A percentile compares a stretch with the other conserved stretches of the same genome.
Conservation (phyloP, 2,329 filamentous ascomycete species). For the Zymoseptoria brevis region DNA sequence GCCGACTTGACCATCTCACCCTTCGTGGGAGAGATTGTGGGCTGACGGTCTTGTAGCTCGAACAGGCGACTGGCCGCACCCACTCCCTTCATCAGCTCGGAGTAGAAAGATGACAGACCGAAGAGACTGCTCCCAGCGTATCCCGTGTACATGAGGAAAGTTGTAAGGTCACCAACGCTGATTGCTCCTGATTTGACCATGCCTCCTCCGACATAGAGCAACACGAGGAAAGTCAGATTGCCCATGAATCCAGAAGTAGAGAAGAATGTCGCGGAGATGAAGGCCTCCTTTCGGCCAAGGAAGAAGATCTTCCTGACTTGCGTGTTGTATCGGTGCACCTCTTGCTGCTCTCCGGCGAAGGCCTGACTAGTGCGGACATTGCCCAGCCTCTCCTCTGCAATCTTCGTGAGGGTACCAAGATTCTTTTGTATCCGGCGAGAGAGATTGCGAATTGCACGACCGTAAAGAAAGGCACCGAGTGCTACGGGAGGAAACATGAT, state of each 20-base stretch:
- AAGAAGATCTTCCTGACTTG: conserved; percentile 89
- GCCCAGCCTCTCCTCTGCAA: conserved; percentile 93
- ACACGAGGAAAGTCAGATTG: conserved; percentile 88
- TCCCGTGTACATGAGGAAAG: conserved; percentile 97
- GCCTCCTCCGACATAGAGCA: conserved; percentile 82
- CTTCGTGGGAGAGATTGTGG: conserved; percentile 78
- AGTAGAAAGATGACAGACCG: conserved; percentile 91
- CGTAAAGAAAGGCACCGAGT: conserved; percentile 84
- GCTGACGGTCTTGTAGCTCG: conserved; percentile 84
- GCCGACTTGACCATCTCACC: conserved; percentile 74
- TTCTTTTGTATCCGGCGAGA: conserved; percentile 92
- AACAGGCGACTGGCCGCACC: conserved; percentile 94
- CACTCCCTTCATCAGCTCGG: conserved; percentile 97
- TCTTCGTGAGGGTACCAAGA: conserved; percentile 85
- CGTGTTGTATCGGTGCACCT: conserved; percentile 82
- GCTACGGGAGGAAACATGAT: conserved; percentile 88
- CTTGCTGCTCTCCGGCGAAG: conserved; percentile 86
- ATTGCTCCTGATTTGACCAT: conserved; percentile 83
- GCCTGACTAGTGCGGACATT: conserved; percentile 96
- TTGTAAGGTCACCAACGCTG: conserved; percentile 84
- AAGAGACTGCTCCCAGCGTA: conserved; percentile 82
- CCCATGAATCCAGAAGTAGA: conserved; percentile 78
- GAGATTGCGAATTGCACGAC: conserved; percentile 76
- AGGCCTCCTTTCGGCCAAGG: conserved; percentile 76
- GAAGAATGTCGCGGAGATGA: conserved; percentile 89